Base-by-base conservation (phyloP, 2,329 filamentous ascomycete genomes). In the Allantophomopsis cytisporea region DNA sequence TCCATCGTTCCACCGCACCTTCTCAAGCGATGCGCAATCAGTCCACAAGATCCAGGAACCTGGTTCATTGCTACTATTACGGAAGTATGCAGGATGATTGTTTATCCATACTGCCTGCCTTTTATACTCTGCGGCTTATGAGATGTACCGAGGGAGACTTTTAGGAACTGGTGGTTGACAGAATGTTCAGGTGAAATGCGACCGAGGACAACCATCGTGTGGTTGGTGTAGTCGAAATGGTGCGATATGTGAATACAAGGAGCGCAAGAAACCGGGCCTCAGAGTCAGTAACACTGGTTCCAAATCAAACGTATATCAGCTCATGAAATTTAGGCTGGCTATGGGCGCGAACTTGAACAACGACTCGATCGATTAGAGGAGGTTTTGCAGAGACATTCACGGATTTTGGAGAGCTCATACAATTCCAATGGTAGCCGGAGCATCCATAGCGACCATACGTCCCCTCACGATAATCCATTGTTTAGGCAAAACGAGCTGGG, bases 281-380 rank as follows among this genome's bases (percentile, higher is more conserved):
- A 48, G 54, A 42, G 40, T 41, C 18, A 23, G 40, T 35, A 16
- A 3, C 14, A 16, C 14, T 39, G 18, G 23, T 28, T 10, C 23
- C 23, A 23, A n/a, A 28, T 14, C 10, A 2, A 12, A 13, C 17
- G 15, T 30, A 31, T 12, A 40, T 18, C 20, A 17, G 20, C 39
- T 40, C 14, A 40, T 40, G 35, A 28, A 11, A 7, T 12, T 23
- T 64, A 74, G 39, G 76, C 76, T 28, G 76, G 76, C 13, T 85
- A 85, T 55, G 80, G 80, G 13, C 72, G 80, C 40, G 80, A 85
- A 57, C 61, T 85, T 20, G 80, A 85, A 56, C 76, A 83, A 50
- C 71, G 81, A 31, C 68, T 85, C 32, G 80, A 84, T 52, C 71
- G 72, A 50, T 65, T 84, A 11, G 80, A 84, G 54, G 71, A 76